Conservation (phyloP, 176 grass and related monocot species). For the Cocos nucifera region DNA sequence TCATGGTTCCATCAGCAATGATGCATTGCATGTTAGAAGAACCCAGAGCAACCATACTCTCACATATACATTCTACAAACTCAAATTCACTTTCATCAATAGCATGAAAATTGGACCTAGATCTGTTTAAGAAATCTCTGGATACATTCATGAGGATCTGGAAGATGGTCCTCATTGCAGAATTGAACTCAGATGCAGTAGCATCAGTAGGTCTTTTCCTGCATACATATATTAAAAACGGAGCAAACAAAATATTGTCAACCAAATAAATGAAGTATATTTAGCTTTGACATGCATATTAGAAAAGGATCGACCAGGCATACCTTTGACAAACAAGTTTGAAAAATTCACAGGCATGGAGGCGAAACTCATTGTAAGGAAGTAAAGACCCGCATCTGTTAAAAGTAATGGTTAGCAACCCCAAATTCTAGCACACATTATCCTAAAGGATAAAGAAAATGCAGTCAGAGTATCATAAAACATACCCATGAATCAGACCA, state of each 20-base stretch:
- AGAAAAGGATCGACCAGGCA: conserved; percentile 6
- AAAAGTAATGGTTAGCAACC: conserved; percentile 13
- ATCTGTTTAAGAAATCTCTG: conserved; percentile 70
- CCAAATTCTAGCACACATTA: no score
- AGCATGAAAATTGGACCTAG: conserved; percentile 36
- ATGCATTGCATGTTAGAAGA: conserved; percentile 98
- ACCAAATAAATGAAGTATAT: conserved; percentile 5
- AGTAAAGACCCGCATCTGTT: conserved; percentile 76
- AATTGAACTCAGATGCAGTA: conserved; percentile 71
- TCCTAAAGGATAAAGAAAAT: no score
- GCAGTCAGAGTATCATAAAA: conserved; percentile 9
- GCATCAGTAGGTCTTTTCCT: conserved; percentile 84
- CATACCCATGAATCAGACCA: conserved; percentile 88
- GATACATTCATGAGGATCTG: conserved; percentile 89
- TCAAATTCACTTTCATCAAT: conserved; percentile 84
- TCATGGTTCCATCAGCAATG: conserved; percentile 55
- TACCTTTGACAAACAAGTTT: conserved; percentile 96
- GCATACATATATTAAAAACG: conserved; percentile 13
- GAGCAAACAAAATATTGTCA: conserved; percentile 4
- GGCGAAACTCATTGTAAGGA: conserved; percentile 79
- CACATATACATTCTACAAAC: conserved; percentile 73
- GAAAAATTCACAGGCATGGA: conserved; percentile 92
- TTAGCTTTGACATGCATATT: neutral
- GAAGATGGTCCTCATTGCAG: conserved; percentile 68
- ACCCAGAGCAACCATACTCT: conserved; percentile 85